Evolutionary conservation across 2,329 filamentous ascomycete genomes (phyloP).

Genomic region (Raffaelea albimanens): DNA sequence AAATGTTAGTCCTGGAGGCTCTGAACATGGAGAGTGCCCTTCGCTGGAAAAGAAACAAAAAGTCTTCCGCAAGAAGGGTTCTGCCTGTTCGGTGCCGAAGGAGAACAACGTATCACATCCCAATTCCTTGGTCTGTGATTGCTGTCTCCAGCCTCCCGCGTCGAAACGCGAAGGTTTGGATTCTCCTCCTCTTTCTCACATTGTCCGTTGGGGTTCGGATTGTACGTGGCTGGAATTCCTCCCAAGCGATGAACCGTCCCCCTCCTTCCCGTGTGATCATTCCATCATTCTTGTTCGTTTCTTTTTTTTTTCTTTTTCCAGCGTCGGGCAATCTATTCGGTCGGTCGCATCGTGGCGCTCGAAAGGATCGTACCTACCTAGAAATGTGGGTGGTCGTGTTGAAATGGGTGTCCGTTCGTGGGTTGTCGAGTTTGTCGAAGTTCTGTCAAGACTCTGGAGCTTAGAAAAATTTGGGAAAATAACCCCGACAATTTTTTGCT

Average conservation of each 20-base stretch:
- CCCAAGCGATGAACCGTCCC: neutral
- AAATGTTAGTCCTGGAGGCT: constrained; percentile 53
- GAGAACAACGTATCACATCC: constrained; percentile 51
- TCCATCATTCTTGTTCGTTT: neutral
- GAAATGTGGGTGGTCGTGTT: neutral
- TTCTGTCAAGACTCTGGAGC: neutral
- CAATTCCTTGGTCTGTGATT: constrained; percentile 34
- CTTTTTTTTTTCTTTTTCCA: constrained; percentile 10
- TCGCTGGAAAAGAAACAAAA: constrained; percentile 16
- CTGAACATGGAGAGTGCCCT: constrained; percentile 62
- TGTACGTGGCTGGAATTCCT: no score
- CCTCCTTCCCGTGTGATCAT: no score
- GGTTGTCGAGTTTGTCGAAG: constrained; percentile 1
- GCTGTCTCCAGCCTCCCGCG: constrained; percentile 47
- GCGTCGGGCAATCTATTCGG: constrained; percentile 19
- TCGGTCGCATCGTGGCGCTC: constrained; percentile 3
- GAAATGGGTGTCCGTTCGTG: no score
- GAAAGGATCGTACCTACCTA: constrained; percentile 9
- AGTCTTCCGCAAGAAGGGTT: constrained; percentile 43
- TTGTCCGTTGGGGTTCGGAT: no score
- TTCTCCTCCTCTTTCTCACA: neutral
- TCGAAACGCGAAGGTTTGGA: neutral
- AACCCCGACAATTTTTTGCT: constrained; percentile 5
- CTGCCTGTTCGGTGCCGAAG: constrained; percentile 58
- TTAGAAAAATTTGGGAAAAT: neutral